phyloP scores from a whole-genome alignment of 2,329 filamentous ascomycete genomes.

The Septoria linicola region DNA sequence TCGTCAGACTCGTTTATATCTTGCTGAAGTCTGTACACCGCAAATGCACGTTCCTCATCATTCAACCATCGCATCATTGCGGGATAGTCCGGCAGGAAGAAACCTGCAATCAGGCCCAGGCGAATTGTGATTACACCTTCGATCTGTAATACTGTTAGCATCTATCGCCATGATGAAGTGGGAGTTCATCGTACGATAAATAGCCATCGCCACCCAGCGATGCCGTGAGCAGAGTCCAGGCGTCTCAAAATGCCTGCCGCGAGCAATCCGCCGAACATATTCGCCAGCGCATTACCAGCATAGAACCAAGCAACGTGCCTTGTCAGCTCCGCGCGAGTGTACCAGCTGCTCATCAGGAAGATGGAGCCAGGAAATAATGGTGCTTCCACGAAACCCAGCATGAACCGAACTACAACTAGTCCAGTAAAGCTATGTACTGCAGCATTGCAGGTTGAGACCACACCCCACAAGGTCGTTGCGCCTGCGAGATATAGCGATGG shows the following conservation, averaged over 20 bases:
- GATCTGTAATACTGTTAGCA: slow-evolving; percentile 24
- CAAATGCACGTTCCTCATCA: slow-evolving; percentile 54
- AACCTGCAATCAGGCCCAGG: slow-evolving; percentile 31
- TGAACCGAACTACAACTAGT: slow-evolving; percentile 51
- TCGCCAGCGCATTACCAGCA: slow-evolving; percentile 38
- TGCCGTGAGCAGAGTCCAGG: slow-evolving; percentile 36
- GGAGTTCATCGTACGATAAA: slow-evolving; percentile 27
- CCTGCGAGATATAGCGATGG: slow-evolving; percentile 56
- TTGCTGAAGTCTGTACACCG: slow-evolving; percentile 52
- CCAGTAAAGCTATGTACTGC: slow-evolving; percentile 45
- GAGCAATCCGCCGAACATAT: slow-evolving; percentile 19
- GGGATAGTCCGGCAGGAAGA: slow-evolving; percentile 52
- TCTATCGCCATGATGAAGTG: background rate
- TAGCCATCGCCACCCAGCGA: slow-evolving; percentile 44
- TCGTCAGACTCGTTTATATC: slow-evolving; percentile 50
- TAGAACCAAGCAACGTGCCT: slow-evolving; percentile 30
- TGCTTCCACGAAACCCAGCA: slow-evolving; percentile 51
- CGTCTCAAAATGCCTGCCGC: slow-evolving; percentile 50
- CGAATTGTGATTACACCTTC: slow-evolving; percentile 31
- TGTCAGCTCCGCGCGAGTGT: slow-evolving; percentile 48
- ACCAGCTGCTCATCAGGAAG: slow-evolving; percentile 52
- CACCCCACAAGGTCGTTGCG: slow-evolving; percentile 47
- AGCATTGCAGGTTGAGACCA: slow-evolving; percentile 49
- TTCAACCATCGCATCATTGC: slow-evolving; percentile 54
- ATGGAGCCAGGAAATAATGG: slow-evolving; percentile 53